Conservation (phyloP, 768 basidiomycete genomes). For the Hemileccinum rubropunctum region DNA sequence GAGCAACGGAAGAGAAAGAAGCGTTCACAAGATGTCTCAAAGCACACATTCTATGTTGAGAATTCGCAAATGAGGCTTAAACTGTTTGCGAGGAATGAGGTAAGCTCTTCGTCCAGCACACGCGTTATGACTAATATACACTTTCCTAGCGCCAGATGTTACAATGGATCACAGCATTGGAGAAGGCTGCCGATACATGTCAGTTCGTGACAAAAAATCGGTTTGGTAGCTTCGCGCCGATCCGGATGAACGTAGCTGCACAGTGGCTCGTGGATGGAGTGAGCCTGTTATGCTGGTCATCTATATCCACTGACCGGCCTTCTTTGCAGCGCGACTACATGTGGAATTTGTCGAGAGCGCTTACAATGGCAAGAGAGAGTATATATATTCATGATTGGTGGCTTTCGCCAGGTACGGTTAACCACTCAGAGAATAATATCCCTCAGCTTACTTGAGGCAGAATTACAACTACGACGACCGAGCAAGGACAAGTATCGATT, state of each 20-base stretch:
- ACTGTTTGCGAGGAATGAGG: conserved; percentile 84
- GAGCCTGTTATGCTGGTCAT: conserved; percentile 28
- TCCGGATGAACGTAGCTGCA: conserved; percentile 88
- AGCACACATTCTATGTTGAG: conserved; percentile 91
- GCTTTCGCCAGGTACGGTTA: conserved; percentile 73
- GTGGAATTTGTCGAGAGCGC: conserved; percentile 93
- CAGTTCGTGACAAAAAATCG: conserved; percentile 77
- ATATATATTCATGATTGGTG: conserved; percentile 99
- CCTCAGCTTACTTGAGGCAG: conserved; percentile 33
- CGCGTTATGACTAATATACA: conserved; percentile 2
- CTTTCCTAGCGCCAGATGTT: conserved; percentile 80
- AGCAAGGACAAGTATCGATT: conserved; percentile 82
- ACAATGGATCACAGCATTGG: conserved; percentile 92
- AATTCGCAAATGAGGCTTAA: conserved; percentile 91
- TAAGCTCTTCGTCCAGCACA: conserved; percentile 20
- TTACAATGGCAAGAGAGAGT: conserved; percentile 80
- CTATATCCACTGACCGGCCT: conserved; percentile 2
- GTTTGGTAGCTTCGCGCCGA: conserved; percentile 94
- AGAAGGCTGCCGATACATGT: conserved; percentile 73
- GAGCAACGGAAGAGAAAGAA: conserved; percentile 48
- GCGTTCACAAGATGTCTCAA: conserved; percentile 64
- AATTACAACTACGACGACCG: conserved; percentile 84
- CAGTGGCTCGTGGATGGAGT: conserved; percentile 99
- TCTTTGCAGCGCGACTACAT: conserved; percentile 86
- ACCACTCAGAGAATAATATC: background rate